These are phyloP conservation scores for Camelina neglecta DNA, from an alignment of 345 rosid genomes.

Conservation along the genomic window DNA sequence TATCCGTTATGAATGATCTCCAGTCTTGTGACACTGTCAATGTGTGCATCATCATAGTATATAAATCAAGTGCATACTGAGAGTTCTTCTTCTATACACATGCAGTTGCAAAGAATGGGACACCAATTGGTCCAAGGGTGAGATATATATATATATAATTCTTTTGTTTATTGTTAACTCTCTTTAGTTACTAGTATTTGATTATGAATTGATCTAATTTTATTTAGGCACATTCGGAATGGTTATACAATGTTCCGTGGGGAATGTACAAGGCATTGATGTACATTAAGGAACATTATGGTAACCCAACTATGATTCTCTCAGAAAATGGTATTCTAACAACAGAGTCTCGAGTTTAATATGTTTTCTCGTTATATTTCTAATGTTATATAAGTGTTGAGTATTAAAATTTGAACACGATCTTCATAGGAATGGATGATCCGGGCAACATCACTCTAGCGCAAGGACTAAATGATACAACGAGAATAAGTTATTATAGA, in stretches of 20 bases:
- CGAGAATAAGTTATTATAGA: conserved; percentile 74
- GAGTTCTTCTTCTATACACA: neutral
- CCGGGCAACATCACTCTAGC: conserved; percentile 72
- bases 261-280: conserved; percentile 91
- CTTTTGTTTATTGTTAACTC: neutral
- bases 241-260: conserved; percentile 98
- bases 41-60: neutral
- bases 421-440: conserved; percentile 82
- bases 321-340: conserved; percentile 76
- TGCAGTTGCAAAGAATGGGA: conserved; percentile 70
- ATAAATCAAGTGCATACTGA: neutral
- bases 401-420: neutral
- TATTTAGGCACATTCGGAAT: conserved; percentile 74
- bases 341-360: neutral
- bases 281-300: conserved; percentile 81
- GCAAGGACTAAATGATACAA: conserved; percentile 74
- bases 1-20: neutral
- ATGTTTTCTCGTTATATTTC: neutral
- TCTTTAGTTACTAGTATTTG: neutral
- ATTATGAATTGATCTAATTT: neutral
- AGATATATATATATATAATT: no score
- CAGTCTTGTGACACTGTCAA: neutral
- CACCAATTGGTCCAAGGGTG: conserved; percentile 83
- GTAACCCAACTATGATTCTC: conserved; percentile 78
- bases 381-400: neutral